Percentiles rank a stretch among this genome's conserved stretches.
These are phyloP conservation scores for Blumeriella jaapii DNA, from an alignment of 2,329 filamentous ascomycete species.

Conservation along the genomic window DNA sequence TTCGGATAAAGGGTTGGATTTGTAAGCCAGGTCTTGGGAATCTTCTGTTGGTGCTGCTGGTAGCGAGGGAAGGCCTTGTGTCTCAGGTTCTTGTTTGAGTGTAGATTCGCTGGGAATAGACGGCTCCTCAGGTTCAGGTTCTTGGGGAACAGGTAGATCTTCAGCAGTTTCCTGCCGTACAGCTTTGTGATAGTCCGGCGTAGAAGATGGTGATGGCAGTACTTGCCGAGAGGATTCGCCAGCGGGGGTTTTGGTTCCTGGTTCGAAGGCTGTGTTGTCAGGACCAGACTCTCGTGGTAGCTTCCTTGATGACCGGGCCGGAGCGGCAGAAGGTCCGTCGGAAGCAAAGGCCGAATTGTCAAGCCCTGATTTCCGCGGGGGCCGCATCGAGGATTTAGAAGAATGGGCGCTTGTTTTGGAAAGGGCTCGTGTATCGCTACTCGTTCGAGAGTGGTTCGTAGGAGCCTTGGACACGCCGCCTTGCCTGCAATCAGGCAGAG, in stretches of 20 bases:
- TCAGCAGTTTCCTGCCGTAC: too few relatives aligned
- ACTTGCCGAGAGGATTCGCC: too few relatives aligned
- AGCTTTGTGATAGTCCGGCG: too few relatives aligned
- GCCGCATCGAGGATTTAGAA: constrained; percentile 8
- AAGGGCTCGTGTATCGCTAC: constrained; percentile 3
- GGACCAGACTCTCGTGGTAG: constrained; percentile 1
- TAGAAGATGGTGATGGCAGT: too few relatives aligned
- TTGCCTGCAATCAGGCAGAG: constrained; percentile 12
- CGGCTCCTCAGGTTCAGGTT: constrained; percentile 1
- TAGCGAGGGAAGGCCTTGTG: constrained; percentile 2
- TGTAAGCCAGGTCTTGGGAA: constrained; percentile 8
- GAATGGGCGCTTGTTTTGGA: constrained; percentile 5
- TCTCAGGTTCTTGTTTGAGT: constrained; percentile 9
- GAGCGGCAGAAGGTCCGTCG: neutral
- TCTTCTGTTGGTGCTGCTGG: constrained; percentile 9
- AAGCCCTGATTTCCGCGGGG: constrained; percentile 1
- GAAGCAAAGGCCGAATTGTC: neutral
- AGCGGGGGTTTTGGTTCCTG: too few relatives aligned
- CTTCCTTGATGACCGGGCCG: neutral
- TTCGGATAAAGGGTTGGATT: constrained; percentile 24
- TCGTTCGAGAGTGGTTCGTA: constrained; percentile 6
- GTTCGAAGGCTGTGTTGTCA: constrained; percentile 16
- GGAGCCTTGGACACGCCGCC: constrained; percentile 1
- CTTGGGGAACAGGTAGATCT: constrained; percentile 2
- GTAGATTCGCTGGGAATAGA: neutral